Conservation (phyloP, 768 basidiomycete species). For the Suillus spraguei region DNA sequence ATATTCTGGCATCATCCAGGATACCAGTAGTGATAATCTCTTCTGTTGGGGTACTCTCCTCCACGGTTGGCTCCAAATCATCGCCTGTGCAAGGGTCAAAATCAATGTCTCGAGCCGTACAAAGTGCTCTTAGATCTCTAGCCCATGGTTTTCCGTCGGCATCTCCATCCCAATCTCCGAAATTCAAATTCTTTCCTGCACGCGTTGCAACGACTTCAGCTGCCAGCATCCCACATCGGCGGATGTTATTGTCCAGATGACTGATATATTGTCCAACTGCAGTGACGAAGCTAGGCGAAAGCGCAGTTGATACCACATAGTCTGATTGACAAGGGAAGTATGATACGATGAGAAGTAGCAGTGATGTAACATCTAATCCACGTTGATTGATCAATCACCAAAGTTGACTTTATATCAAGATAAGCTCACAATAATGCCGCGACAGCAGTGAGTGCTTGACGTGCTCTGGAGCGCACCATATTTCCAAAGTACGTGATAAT, state of each 20-base stretch:
- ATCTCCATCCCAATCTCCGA: conserved; percentile 84
- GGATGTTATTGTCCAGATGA: conserved; percentile 74
- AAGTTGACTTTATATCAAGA: conserved; percentile 2
- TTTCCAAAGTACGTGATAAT: conserved; percentile 51
- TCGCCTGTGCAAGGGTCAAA: conserved; percentile 34
- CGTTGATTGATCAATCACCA: not conserved
- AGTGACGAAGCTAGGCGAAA: conserved; percentile 63
- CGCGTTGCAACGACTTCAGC: conserved; percentile 77
- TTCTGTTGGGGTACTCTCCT: conserved; percentile 15
- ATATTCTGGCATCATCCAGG: conserved; percentile 6
- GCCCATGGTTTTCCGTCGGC: conserved; percentile 68
- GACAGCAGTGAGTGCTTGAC: conserved; percentile 78
- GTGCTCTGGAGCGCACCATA: conserved; percentile 79
- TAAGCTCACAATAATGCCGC: conserved; percentile 70
- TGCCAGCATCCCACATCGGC: conserved; percentile 90
- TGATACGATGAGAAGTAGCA: conserved; percentile 67
- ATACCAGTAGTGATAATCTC: conserved; percentile 5
- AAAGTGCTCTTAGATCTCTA: conserved; percentile 56
- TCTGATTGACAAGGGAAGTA: conserved; percentile 58
- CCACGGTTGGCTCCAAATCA: conserved; percentile 10
- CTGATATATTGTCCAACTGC: conserved; percentile 75
- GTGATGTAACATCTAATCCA: conserved; percentile 65
- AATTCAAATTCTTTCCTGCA: conserved; percentile 68
- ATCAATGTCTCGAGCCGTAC: conserved; percentile 54
- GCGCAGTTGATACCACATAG: conserved; percentile 46